Evolutionary conservation across 78 protist genomes (phyloP).

Genomic region (Isochrysis galbana): DNA sequence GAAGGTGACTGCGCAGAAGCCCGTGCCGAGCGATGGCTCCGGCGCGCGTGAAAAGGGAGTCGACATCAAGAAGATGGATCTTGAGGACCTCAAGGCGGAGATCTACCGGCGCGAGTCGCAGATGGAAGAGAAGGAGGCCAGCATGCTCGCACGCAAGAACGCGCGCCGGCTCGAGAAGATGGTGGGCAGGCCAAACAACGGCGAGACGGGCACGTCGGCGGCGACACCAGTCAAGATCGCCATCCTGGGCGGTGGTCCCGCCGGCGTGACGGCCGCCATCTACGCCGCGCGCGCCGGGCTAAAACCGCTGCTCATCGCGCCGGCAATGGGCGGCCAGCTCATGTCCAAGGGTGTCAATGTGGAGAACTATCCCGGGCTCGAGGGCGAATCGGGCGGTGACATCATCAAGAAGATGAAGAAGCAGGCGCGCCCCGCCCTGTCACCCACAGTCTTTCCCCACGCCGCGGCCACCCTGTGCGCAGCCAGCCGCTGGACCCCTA

Average conservation of each 20-base stretch:
- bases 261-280: conserved; percentile 45
- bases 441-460: too few species aligned
- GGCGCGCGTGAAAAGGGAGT: not conserved
- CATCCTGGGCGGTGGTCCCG: conserved; percentile 23
- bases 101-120: not conserved
- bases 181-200: too few species aligned
- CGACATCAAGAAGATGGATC: not conserved
- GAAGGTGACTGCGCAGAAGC: not conserved
- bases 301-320: not conserved
- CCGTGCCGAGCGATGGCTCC: not conserved
- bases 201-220: not conserved
- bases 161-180: not conserved
- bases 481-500: too few species aligned
- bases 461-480: too few species aligned
- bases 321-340: conserved; percentile 36
- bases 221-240: not conserved
- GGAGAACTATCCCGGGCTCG: conserved; percentile 47
- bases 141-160: not conserved
- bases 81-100: conserved; percentile 7
- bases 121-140: not conserved
- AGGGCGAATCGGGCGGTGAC: conserved; percentile 24
- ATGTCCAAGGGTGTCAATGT: conserved; percentile 35
- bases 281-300: conserved; percentile 51
- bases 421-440: too few species aligned
- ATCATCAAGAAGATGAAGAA: not conserved